phyloP scores from a whole-genome alignment of 2,329 filamentous ascomycete species.

The Fusarium siculi region DNA sequence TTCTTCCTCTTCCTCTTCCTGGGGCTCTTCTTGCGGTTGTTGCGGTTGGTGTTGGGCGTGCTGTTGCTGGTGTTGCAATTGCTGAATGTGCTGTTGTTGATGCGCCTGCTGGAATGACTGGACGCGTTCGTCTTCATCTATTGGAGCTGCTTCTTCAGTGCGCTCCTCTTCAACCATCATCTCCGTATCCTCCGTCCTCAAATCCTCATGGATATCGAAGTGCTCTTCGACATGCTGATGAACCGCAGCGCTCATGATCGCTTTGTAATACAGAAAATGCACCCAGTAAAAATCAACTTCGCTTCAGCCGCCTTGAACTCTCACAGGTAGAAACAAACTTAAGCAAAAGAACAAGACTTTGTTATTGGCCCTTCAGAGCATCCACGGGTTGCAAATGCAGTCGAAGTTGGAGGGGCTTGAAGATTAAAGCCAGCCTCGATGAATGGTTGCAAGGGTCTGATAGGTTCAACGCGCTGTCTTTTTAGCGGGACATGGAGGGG shows the following conservation, averaged over 20 bases:
- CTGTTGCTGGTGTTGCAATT: slow-evolving; percentile 27
- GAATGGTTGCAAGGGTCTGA: slow-evolving; percentile 39
- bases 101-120: slow-evolving; percentile 40
- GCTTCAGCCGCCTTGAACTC: not conserved
- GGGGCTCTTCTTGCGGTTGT: slow-evolving; percentile 33
- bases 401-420: slow-evolving; percentile 39
- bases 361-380: slow-evolving; percentile 11
- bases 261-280: slow-evolving; percentile 1
- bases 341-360: slow-evolving; percentile 8
- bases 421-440: slow-evolving; percentile 10
- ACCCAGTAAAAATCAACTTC: not conserved
- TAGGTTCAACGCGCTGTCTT: slow-evolving; percentile 31
- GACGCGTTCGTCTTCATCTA: slow-evolving; percentile 39
- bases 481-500: slow-evolving; percentile 43
- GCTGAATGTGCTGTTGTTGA: slow-evolving; percentile 29
- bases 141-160: slow-evolving; percentile 39
- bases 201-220: slow-evolving; percentile 63
- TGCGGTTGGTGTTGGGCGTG: slow-evolving; percentile 21
- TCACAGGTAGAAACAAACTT: not conserved
- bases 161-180: slow-evolving; percentile 58
- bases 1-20: slow-evolving; percentile 52
- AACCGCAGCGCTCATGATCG: slow-evolving; percentile 38
- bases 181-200: slow-evolving; percentile 60
- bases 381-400: slow-evolving; percentile 7
- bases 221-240: slow-evolving; percentile 49